Percentiles rank a stretch among this genome's conserved stretches.
phyloP scores from a whole-genome alignment of 2,329 filamentous ascomycete species.

The Stemphylium lycopersici region DNA sequence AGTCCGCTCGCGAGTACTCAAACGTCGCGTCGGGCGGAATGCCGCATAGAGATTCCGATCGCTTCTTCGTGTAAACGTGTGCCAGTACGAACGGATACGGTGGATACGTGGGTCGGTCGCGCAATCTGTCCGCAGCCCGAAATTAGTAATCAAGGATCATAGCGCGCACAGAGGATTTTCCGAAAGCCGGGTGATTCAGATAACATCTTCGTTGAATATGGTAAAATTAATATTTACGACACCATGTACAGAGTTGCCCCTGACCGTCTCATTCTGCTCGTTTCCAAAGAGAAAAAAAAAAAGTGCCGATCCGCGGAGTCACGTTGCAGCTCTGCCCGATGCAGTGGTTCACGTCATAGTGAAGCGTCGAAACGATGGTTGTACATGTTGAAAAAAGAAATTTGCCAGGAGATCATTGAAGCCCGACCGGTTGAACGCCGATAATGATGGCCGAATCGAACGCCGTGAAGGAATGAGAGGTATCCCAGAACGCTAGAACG shows the following conservation, averaged over 20 bases:
- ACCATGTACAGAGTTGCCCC: not conserved
- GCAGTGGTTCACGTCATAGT: conserved; percentile 33
- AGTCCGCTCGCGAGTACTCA: conserved; percentile 21
- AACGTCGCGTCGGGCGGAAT: conserved; percentile 21
- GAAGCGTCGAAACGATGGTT: conserved; percentile 23
- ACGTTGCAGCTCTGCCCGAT: conserved; percentile 2
- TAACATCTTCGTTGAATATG: conserved; percentile 6
- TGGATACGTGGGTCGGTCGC: not conserved
- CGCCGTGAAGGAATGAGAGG: conserved; percentile 23
- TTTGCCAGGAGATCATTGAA: conserved; percentile 10
- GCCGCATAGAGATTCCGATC: conserved; percentile 17
- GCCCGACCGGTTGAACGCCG: conserved; percentile 20
- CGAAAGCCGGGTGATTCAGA: not conserved
- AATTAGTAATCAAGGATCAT: conserved; percentile 13
- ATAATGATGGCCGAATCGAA: conserved; percentile 24
- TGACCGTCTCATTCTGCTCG: not conserved
- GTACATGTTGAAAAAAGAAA: conserved; percentile 14
- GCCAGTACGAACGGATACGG: conserved; percentile 1
- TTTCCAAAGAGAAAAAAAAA: not conserved
- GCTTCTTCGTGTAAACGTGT: not conserved
- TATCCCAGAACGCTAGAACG: conserved; percentile 45
- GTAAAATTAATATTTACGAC: conserved; percentile 15
- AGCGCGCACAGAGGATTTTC: conserved; percentile 8
- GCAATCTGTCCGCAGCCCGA: not conserved
- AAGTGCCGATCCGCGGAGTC: conserved; percentile 9